Base-by-base conservation (phyloP, 306 rosid genomes). In the Castanospermum australe region DNA sequence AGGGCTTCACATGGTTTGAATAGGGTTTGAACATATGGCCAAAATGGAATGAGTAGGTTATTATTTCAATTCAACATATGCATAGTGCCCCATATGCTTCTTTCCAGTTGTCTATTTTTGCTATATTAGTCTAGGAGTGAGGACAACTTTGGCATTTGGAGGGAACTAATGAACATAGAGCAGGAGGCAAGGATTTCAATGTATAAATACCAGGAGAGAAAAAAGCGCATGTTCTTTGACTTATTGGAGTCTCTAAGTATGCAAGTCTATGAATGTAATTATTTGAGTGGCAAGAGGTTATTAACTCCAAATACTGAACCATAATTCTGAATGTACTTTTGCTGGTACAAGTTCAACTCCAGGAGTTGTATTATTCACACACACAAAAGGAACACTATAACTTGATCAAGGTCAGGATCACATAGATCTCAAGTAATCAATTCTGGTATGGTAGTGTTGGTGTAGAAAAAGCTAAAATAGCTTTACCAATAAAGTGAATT, bases 351-450 rank as follows among this genome's bases (percentile, higher is more conserved):
- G 32, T 28, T 28, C 32, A 28, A 28, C 32, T 28, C 32, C 1
- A 28, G 32, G 2, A 28, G 32, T 28, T 1, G 32, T 59, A 28
- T 59, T 30, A 28, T 25, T 11, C 39, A 59, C 10, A 13, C 36
- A 56, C 8, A 3, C 33, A 33, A 24, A 62, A 33, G 88, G 35
- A 57, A 66, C 52, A 89, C 89, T 44, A 52, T 20, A 52, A 87
- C 91, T 47, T 86, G 81, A 35, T 90, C 92, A 10, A 90, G 82
- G 52, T 85, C 85, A 2, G 91, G 93, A 15, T 91, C 96, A 47
- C 96, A 87, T 4, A 88, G 87, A 70, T 45, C 52, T 8, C 14
- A 14, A 47, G n/a, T 47, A 6, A 15, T 47, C 5, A 15, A 47
- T 15, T 47, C 20, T 47, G 20, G 20, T 47, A 47, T 47, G 18